Base-by-base conservation (phyloP, 2,329 filamentous ascomycete species). In the Stemphylium vesicarium region DNA sequence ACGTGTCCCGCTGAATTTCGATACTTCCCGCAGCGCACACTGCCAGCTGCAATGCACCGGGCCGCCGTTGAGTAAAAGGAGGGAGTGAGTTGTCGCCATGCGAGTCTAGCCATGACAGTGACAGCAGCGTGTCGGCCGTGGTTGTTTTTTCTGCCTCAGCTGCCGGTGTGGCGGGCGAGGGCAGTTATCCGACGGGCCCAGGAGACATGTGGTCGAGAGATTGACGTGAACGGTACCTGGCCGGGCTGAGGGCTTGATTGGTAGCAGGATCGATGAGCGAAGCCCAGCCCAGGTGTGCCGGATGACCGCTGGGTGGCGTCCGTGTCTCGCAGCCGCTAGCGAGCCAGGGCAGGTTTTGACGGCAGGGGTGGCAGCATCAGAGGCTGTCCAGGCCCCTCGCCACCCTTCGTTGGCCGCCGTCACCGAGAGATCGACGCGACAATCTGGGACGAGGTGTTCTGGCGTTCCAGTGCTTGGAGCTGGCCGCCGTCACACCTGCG, bases 1-100 rank as follows among this genome's bases (percentile, higher is more conserved):
- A 72, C 69, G 68, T 71, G 70, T 62, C 55, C 56, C 57, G 60
- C 61, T 40, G 56, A 26, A 38, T 53, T 57, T 62, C 60, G 57
- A 65, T 62, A 68, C 55, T 56, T 56, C 29, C 31, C 39, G 55
- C 55, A 63, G 59, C 36, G 29, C 37, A 20, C 20, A n/a, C n/a
- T n/a, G n/a, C n/a, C 29, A 29, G 38, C 41, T 57, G 43, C 46
- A 49, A 53, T 60, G 62, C 64, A 58, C 37, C 24, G 47, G 47
- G 50, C 48, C 48, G 56, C 47, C 35, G 50, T 47, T 6, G 18
- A 4, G 37, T 22, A 44, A 29, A 29, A 29, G 9, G 31, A 48
- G 44, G 7, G 41, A 35, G 42, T 61, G 62, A 58, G 53, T 53
- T 61, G 59, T 66, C 52, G 54, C 52, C 54, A 56, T 52, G 26